phyloP scores from a whole-genome alignment of 768 basidiomycete genomes.

The Rhodotorula babjevae region DNA sequence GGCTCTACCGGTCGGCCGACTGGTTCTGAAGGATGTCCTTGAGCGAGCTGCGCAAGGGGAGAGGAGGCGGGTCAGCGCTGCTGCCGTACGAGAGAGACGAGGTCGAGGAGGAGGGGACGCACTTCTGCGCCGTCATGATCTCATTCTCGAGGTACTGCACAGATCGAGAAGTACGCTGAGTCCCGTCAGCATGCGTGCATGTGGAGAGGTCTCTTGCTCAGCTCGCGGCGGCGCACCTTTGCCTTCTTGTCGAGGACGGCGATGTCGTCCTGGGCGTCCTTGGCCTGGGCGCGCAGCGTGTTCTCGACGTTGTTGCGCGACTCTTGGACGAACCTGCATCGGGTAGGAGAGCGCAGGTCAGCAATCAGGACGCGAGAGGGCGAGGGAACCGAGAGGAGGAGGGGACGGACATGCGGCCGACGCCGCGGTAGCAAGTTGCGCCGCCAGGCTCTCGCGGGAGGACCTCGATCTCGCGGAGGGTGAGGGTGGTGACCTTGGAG shows the following conservation, averaged over 20 bases:
- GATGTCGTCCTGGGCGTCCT: constrained; percentile 22
- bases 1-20: not conserved
- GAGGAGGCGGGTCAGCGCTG: not conserved
- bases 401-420: constrained; percentile 30
- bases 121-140: constrained; percentile 33
- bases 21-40: constrained; percentile 25
- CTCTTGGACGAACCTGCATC: constrained; percentile 38
- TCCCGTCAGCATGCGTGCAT: not conserved
- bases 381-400: too few relatives aligned
- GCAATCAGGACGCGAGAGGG: not conserved
- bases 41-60: not conserved
- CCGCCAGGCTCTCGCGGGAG: constrained; percentile 22
- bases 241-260: constrained; percentile 34
- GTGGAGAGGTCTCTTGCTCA: too few relatives aligned
- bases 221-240: constrained; percentile 14
- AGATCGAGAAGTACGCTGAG: too few relatives aligned
- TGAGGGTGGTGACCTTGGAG: constrained; percentile 29
- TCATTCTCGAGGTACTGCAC: constrained; percentile 35
- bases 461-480: constrained; percentile 34
- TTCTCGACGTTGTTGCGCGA: constrained; percentile 36
- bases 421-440: constrained; percentile 27
- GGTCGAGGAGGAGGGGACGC: not conserved
- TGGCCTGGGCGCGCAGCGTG: constrained; percentile 25
- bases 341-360: too few relatives aligned
- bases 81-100: not conserved